Base-by-base conservation (phyloP, 2,329 filamentous ascomycete genomes). In the Fusarium mangiferae region DNA sequence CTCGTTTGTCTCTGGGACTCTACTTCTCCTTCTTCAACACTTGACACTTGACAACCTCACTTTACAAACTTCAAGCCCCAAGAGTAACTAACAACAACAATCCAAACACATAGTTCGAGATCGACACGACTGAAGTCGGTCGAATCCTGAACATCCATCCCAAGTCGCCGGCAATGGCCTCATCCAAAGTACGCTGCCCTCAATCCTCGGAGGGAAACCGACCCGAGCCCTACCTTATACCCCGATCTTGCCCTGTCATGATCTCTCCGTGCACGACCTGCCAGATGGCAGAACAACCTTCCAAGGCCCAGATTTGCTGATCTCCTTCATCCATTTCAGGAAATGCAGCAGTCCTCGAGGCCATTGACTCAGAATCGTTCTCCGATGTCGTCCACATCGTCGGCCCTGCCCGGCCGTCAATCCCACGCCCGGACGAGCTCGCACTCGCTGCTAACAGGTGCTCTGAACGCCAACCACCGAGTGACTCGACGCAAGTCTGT, bases 401-500 rank as follows among this genome's bases (percentile, higher is more conserved):
- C 91, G 73, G 88, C 86, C 78, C 87, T 92, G 57, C 86, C 84
- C 59, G 82, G 81, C 75, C 91, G 91, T 76, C 88, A 90, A 80
- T 85, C 89, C 74, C 90, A 93, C 84, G 89, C 90, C 72, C 92
- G 95, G 80, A 91, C 90, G 77, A 94, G 95, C 85, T 94, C 94
- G 56, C 93, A 96, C 83, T 96, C 94, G 66, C 87, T 95, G 77
- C 92, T 95, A 63, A 89, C 93, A 68, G 90, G 91, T 77, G 90
- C 93, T 66, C 89, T 95, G 80, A 96, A 95, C 85, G 85, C 91
- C 77, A 92, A 90, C 82, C 93, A 98, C 83, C 93, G 96, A 77
- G 91, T 98, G 76, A 95, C 94, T 78, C 94, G 96, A 79, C 91
- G 96, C 78, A 98, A 98, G 89, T 98, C 95, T 84, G 95, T 97